phyloP scores from a whole-genome alignment of 495 filamentous ascomycete genomes.

The Mycothermus thermophilus region DNA sequence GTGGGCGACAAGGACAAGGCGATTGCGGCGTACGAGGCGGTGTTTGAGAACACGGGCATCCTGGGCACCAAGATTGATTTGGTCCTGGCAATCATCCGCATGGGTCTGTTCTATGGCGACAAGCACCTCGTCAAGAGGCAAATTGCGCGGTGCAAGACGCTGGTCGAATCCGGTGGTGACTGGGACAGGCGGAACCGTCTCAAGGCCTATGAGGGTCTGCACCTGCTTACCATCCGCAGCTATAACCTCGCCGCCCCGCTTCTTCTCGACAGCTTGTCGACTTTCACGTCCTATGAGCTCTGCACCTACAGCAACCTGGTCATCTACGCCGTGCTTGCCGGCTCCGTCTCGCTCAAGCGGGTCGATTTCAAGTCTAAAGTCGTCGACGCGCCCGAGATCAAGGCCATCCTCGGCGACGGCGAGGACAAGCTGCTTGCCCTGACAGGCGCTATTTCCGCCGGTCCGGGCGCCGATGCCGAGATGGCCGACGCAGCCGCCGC shows the following conservation, averaged over 20 bases:
- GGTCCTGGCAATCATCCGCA: constrained; percentile 86
- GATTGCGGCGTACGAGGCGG: constrained; percentile 74
- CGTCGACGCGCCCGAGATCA: constrained; percentile 94
- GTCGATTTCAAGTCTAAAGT: constrained; percentile 99
- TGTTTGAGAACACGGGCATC: constrained; percentile 87
- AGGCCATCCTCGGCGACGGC: constrained; percentile 80
- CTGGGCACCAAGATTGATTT: constrained; percentile 94
- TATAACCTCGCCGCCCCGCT: constrained; percentile 83
- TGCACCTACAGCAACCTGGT: constrained; percentile 91
- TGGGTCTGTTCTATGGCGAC: constrained; percentile 91
- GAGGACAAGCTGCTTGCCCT: constrained; percentile 76
- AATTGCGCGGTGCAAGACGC: constrained; percentile 73
- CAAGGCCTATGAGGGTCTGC: constrained; percentile 94
- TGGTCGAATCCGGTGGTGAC: constrained; percentile 89
- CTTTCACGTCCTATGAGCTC: constrained; percentile 97
- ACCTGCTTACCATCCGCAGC: constrained; percentile 80
- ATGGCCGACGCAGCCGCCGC: constrained; percentile 59
- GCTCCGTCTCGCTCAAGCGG: constrained; percentile 84
- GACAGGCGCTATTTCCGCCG: constrained; percentile 59
- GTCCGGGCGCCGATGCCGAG: constrained; percentile 66
- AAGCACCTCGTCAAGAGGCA: constrained; percentile 82
- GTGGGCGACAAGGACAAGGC: constrained; percentile 97
- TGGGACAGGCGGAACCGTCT: constrained; percentile 96
- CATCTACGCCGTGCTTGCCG: constrained; percentile 88
- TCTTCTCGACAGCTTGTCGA: constrained; percentile 88